Evolutionary conservation across 306 rosid species (phyloP).

Genomic region (Luffa aegyptiaca): DNA sequence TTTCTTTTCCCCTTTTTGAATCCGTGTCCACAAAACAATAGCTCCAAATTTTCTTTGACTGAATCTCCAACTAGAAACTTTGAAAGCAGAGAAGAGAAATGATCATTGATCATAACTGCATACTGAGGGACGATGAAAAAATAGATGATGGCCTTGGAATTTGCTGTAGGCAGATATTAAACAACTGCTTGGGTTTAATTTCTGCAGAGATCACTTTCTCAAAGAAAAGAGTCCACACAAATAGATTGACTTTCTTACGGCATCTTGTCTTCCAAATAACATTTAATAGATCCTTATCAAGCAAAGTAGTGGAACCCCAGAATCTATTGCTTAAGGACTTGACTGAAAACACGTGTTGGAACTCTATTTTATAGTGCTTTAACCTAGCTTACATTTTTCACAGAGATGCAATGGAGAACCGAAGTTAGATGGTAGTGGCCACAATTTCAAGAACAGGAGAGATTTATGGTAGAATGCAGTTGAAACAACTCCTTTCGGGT

Average conservation of each 20-base stretch:
- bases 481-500: not conserved
- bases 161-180: too few relatives aligned
- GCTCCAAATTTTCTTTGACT: not conserved
- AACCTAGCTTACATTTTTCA: not conserved
- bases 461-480: not conserved
- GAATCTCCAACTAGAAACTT: not conserved
- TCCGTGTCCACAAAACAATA: not conserved
- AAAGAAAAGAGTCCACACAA: too few relatives aligned
- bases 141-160: too few relatives aligned
- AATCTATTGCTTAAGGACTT: not conserved
- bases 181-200: too few relatives aligned
- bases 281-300: too few relatives aligned
- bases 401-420: not conserved
- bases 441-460: not conserved
- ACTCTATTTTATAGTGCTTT: not conserved
- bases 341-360: not conserved
- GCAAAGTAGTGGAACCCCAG: not conserved
- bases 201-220: too few relatives aligned
- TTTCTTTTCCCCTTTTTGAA: not conserved
- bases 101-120: too few relatives aligned
- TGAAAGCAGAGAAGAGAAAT: not conserved
- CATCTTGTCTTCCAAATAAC: too few relatives aligned
- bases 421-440: not conserved
- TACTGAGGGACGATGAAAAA: too few relatives aligned
- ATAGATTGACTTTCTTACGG: too few relatives aligned